Evolutionary conservation across 495 filamentous ascomycete genomes (phyloP), one percentile per base, ranked within the genome.

Genomic region (Alectoria sarmentosa): DNA sequence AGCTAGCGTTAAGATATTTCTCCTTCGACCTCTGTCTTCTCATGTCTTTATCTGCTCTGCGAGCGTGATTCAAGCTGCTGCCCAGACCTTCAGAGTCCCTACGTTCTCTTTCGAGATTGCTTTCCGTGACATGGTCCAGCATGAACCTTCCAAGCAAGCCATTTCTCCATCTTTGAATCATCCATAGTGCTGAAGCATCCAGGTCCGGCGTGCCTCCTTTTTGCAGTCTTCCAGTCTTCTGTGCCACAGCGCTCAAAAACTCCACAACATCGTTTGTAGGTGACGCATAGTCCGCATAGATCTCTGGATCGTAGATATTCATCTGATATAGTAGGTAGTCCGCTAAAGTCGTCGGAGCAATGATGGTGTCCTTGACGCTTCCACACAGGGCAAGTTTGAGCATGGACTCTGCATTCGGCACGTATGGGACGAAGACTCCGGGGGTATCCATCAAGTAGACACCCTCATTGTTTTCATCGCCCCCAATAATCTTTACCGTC

Each of bases 371-470:
- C 70, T 96, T 94, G 36, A 98, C 90, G 74, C 88, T 90, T 6
- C 92, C 94, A 55, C 90, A 91, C 0, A 98, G 81, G 10, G 93
- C 86, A 26, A 98, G 81, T 74, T 95, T 96, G 39, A 98, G 77
- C 94, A 98, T 98, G 34, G 88, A 84, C 71, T 92, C 89, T 7
- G 86, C 81, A 73, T 92, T 82, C 0, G 87, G 81, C 42, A 98
- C 89, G 74, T 94, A 96, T 0, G 94, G 94, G 62, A 97, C 81
- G 75, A 98, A 98, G 4, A 98, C 92, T 37, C 94, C 93, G 0
- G 88, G 88, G 1, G 88, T 89, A 69, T 91, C 88, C 46, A 89
- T 76, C 55, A 91, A 76, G 69, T 90, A 90, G 13, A 90, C 80
- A 48, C 81, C 76, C 21, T 82, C 81, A 28, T 73, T 69, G 13